A percentile compares a stretch with the other conserved stretches of the same genome.
Conservation (phyloP, 2,329 filamentous ascomycete genomes). For the Neonectria ditissima region DNA sequence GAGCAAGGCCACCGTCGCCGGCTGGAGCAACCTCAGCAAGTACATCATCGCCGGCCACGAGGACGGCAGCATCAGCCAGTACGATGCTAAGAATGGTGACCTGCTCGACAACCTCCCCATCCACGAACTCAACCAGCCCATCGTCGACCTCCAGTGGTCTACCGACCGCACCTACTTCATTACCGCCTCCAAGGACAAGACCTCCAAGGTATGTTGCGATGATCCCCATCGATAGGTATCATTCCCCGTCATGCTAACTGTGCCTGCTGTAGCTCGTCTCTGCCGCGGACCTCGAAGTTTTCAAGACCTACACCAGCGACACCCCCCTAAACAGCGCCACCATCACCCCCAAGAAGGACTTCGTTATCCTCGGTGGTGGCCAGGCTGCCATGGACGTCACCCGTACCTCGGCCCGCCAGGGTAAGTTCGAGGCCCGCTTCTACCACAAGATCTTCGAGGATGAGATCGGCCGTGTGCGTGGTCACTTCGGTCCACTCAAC, state of each 20-base stretch:
- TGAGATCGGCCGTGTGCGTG: constrained; percentile 95
- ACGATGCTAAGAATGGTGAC: constrained; percentile 92
- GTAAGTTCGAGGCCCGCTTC: constrained; percentile 99
- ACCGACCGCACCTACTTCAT: constrained; percentile 97
- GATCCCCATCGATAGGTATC: background rate
- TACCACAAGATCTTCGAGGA: constrained; percentile 99
- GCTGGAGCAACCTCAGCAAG: constrained; percentile 93
- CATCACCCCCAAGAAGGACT: constrained; percentile 96
- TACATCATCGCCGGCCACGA: constrained; percentile 99
- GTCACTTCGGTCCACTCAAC: constrained; percentile 97
- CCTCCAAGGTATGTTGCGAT: constrained; percentile 75
- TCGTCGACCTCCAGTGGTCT: constrained; percentile 96
- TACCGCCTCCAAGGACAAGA: constrained; percentile 98
- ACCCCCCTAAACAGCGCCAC: constrained; percentile 96
- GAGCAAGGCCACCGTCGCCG: constrained; percentile 97
- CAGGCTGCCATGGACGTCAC: constrained; percentile 99
- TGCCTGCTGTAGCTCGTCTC: constrained; percentile 74
- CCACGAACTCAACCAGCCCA: constrained; percentile 84
- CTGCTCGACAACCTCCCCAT: constrained; percentile 82
- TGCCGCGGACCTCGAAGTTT: constrained; percentile 84
- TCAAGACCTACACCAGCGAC: constrained; percentile 93
- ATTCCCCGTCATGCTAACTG: constrained; percentile 26
- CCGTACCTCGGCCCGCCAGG: constrained; percentile 90
- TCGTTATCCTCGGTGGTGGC: constrained; percentile 96
- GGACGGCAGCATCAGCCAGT: constrained; percentile 91